phyloP scores from a whole-genome alignment of 2,329 filamentous ascomycete genomes.

The Phoma herbarum region DNA sequence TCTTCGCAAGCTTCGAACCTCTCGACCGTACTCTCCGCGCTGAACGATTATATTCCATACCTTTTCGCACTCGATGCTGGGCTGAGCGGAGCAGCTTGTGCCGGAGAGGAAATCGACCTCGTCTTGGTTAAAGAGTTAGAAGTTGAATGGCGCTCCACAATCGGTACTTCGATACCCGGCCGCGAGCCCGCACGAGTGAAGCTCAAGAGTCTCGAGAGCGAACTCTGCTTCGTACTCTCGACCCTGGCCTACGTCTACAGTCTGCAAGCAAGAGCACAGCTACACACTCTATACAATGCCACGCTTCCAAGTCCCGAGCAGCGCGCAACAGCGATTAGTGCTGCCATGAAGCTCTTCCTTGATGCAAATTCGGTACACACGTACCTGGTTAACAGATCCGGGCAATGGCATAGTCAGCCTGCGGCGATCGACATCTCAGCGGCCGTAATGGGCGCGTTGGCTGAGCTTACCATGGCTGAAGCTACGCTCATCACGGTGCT shows the following conservation, averaged over 20 bases:
- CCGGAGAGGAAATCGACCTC: slow-evolving; percentile 71
- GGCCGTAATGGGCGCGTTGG: slow-evolving; percentile 56
- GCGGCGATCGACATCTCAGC: slow-evolving; percentile 54
- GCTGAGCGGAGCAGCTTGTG: slow-evolving; percentile 64
- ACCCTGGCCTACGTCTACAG: slow-evolving; percentile 79
- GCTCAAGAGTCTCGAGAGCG: slow-evolving; percentile 79
- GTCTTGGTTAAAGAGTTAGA: slow-evolving; percentile 73
- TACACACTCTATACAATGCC: slow-evolving; percentile 77
- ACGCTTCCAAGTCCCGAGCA: slow-evolving; percentile 65
- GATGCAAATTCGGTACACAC: slow-evolving; percentile 81
- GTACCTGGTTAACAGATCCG: slow-evolving; percentile 69
- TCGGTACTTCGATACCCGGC: slow-evolving; percentile 67
- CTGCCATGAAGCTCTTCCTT: slow-evolving; percentile 79
- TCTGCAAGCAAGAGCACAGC: slow-evolving; percentile 73
- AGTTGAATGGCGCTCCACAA: slow-evolving; percentile 81
- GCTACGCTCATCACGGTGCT: slow-evolving; percentile 88
- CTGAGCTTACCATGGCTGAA: slow-evolving; percentile 78
- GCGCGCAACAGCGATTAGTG: slow-evolving; percentile 73
- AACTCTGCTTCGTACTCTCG: slow-evolving; percentile 80
- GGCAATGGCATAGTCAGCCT: slow-evolving; percentile 47
- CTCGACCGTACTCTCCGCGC: slow-evolving; percentile 70
- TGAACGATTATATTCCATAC: slow-evolving; percentile 84
- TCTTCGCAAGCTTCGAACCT: slow-evolving; percentile 76
- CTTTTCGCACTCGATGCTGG: slow-evolving; percentile 79
- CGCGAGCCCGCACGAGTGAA: slow-evolving; percentile 73